A percentile compares a stretch with the other conserved stretches of the same genome.
phyloP scores from a whole-genome alignment of 163 green algal genomes.

The Chlorella variabilis region DNA sequence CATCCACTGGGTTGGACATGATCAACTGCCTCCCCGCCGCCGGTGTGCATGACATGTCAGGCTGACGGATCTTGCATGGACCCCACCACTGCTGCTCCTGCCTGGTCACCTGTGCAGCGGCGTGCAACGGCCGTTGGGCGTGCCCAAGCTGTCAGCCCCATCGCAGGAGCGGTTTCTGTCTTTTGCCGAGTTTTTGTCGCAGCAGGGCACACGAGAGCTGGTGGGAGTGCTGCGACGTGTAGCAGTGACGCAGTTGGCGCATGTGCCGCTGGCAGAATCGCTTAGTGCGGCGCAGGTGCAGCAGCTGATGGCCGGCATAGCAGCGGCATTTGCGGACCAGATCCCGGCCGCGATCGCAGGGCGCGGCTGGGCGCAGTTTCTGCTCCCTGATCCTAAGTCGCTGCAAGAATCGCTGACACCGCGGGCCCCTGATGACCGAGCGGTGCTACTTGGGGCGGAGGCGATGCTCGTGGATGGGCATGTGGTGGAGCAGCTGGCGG shows the following conservation, averaged over 20 bases:
- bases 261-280: conserved; percentile 27
- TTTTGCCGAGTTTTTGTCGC: conserved; percentile 56
- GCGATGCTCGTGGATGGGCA: conserved; percentile 47
- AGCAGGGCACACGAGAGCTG: conserved; percentile 38
- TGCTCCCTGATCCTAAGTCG: conserved; percentile 39
- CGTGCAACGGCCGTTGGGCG: not conserved
- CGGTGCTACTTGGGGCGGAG: conserved; percentile 35
- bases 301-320: conserved; percentile 26
- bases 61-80: not conserved
- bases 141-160: conserved; percentile 42
- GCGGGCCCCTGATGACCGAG: conserved; percentile 42
- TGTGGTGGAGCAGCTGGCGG: conserved; percentile 49
- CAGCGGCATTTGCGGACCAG: not conserved
- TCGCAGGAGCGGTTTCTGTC: conserved; percentile 65
- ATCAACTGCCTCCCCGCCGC: no score
- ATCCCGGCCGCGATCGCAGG: not conserved
- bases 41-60: no score
- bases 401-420: conserved; percentile 22
- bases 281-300: conserved; percentile 14
- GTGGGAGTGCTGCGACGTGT: conserved; percentile 21
- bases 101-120: not conserved
- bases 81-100: not conserved
- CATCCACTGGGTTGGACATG: not conserved
- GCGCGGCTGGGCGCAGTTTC: conserved; percentile 35
- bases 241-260: conserved; percentile 1